Conservation (phyloP, 441 rosid genomes). For the Biscutella laevigata region DNA sequence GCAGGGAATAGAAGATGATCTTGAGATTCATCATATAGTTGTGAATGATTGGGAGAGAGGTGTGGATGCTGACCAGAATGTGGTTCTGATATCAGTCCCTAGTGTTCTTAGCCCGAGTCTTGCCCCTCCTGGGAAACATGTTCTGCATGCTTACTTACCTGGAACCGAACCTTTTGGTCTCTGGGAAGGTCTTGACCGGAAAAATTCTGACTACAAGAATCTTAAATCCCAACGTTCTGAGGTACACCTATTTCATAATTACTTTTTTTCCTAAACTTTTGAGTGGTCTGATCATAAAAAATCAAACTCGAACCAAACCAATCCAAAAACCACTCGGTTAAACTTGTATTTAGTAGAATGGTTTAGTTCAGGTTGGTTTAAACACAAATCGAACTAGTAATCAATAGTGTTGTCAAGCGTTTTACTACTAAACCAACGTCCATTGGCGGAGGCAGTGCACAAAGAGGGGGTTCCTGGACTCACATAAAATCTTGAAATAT, state of each 20-base stretch:
- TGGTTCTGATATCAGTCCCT: slow-evolving; percentile 83
- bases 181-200: slow-evolving; percentile 81
- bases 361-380: too few relatives aligned
- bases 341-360: too few relatives aligned
- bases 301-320: neutral
- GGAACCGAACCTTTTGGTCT: slow-evolving; percentile 77
- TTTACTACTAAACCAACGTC: too few relatives aligned
- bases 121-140: slow-evolving; percentile 78
- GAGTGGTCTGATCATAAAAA: neutral
- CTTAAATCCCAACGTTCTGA: slow-evolving; percentile 76
- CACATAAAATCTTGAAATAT: too few relatives aligned
- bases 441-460: too few relatives aligned
- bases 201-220: slow-evolving; percentile 55
- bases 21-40: slow-evolving; percentile 85
- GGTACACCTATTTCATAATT: slow-evolving; percentile 42
- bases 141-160: slow-evolving; percentile 73
- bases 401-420: too few relatives aligned
- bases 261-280: neutral
- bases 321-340: too few relatives aligned
- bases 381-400: too few relatives aligned
- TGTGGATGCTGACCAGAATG: slow-evolving; percentile 89
- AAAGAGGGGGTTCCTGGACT: too few relatives aligned
- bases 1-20: slow-evolving; percentile 49
- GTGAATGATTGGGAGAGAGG: slow-evolving; percentile 84
- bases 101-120: slow-evolving; percentile 68